Base-by-base conservation (phyloP, 1,139 yeast species). In the Insectozyma bohioensis region DNA sequence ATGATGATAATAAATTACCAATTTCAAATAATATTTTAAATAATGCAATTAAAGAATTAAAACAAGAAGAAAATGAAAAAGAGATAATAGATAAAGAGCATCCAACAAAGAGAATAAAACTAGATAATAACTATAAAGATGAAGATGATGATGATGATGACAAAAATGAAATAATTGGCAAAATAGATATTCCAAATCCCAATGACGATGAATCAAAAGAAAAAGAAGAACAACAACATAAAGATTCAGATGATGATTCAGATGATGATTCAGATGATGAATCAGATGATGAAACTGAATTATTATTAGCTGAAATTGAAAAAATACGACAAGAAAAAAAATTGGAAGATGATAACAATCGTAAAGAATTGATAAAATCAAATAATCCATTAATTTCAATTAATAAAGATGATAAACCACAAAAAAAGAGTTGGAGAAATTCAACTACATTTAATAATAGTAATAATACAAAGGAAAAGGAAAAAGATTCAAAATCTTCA, bases 371-470 rank as follows among this genome's bases (percentile, higher is more conserved):
- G 11, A 62, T 63, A 0, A 43, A 49, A 14, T 31, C 43, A 8
- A 63, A 74, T 2, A 75, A 75, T 42, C 80, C 81, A 2, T 51
- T 76, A 25, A 40, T 73, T 12, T 52, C 51, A 24, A 12, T 39
- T 6, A n/a, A 26, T 9, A 33, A 35, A 28, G 24, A 27, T 10
- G 15, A 36, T 7, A 33, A 26, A 20, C 28, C 40, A 39, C 52
- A 36, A 47, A 68, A 67, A 46, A 66, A 67, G 36, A 60, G 68
- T 32, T 76, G 90, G 88, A 63, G 88, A 46, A 72, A 64, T 9
- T 71, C 69, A 21, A 67, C 80, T 1, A 60, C 71, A 0, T 63
- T 67, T 50, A 66, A 63, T 40, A 63, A 63, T 31, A 61, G 63
- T 28, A 43, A 49, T 17, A 42, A 43, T n/a, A 21, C 15, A 9